Evolutionary conservation across 306 rosid species (phyloP), one percentile per base, ranked within the genome.

Genomic region (Vigna mungo): DNA sequence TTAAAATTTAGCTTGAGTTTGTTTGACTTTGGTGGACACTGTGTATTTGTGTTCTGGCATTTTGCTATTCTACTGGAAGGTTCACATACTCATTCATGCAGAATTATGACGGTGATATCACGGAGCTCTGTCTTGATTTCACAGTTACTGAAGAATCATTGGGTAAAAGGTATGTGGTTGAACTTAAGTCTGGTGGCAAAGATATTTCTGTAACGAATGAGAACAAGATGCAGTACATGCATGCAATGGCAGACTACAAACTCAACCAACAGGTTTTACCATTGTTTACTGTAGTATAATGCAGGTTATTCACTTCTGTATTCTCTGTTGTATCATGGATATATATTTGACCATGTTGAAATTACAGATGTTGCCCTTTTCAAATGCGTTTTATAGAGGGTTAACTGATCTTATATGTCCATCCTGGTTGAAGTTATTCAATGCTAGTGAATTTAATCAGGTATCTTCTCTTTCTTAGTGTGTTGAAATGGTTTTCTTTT

Each of bases 241-340:
- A 95, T 83, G 98, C 95, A 44, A 92, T 95, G 78, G 98, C 98
- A 53, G 92, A 95, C 85, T 95, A 92, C 88, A 95, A 95, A 88
- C 95, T 95, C 75, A 95, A 95, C 80, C 90, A 91, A 44, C 98
- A 95, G 97, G 98, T 92, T 80, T 78, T 76, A 25, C 83, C 20
- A 59, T 77, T 66, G 34, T 55, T 74, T 49, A 37, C 80, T 75
- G 59, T 52, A 67, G 71, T 82, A 67, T 65, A 56, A 78, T 73
- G 69, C 55, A 53, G 75, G 27, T 73, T 78, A 37, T 62, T 60
- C 68, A 48, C 39, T 72, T 44, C 73, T 25, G 53, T 51, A 71
- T 25, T 52, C 15, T 41, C 44, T 58, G 60, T 55, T 60, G 34
- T 52, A 73, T 60, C 77, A 44, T 48, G 72, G 66, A 41, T 77